Conservation (phyloP, 2,329 filamentous ascomycete species). For the Berkeleyomyces basicola region DNA sequence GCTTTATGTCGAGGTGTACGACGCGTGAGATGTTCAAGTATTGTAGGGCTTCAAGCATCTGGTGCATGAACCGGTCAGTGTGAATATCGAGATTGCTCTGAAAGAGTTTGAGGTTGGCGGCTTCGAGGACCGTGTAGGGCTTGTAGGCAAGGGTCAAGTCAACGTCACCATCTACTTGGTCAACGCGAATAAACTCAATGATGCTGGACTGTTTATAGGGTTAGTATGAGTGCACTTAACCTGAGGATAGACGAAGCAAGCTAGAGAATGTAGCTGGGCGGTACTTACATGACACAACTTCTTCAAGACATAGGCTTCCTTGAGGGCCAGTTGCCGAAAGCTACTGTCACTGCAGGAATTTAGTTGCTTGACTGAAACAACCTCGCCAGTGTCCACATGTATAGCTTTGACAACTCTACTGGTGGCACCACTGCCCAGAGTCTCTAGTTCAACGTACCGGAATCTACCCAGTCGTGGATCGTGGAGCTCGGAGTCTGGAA, state of each 20-base stretch:
- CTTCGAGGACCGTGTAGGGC: not conserved
- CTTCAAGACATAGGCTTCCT: not conserved
- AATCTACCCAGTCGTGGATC: not conserved
- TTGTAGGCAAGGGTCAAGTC: constrained; percentile 3
- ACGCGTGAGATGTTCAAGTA: not conserved
- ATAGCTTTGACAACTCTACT: not conserved
- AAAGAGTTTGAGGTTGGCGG: not conserved
- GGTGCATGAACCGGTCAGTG: constrained; percentile 3
- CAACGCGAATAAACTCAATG: constrained; percentile 3
- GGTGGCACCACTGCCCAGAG: not conserved
- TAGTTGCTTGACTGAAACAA: constrained; percentile 1
- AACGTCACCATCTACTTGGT: not conserved
- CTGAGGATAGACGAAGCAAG: not conserved
- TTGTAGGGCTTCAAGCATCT: constrained; percentile 5
- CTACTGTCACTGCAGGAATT: not conserved
- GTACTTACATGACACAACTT: constrained; percentile 3
- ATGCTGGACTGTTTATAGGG: not conserved
- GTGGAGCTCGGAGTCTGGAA: not conserved
- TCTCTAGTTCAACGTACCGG: not conserved
- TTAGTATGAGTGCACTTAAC: not conserved
- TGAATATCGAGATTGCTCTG: not conserved
- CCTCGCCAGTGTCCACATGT: not conserved
- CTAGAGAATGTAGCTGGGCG: not conserved
- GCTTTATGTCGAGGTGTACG: constrained; percentile 10
- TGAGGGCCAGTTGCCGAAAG: not conserved